Evolutionary conservation across 23 red algal genomes (phyloP), one percentile per base, ranked within the genome.

Genomic region (Chondrus crispus): DNA sequence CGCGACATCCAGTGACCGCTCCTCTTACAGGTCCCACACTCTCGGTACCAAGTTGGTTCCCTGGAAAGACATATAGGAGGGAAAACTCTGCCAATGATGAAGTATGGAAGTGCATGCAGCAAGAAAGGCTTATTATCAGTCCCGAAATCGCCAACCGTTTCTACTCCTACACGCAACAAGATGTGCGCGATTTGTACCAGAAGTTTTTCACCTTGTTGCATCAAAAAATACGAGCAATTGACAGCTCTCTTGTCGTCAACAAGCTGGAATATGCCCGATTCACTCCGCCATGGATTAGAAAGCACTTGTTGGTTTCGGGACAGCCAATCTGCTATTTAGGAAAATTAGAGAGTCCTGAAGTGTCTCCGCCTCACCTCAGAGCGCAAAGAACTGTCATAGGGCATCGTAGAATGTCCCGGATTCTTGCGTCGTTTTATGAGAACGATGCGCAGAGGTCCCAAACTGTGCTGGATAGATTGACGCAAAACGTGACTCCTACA

Each of bases 341-440:
- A 60, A 49, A 54, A 11, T 54, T 82, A 2, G n/a, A n/a, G n/a
- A n/a, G n/a, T n/a, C n/a, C n/a, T n/a, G n/a, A n/a, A n/a, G n/a
- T n/a, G n/a, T 60, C 77, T 24, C 57, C 62, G 44, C 77, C 77
- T 52, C 51, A 82, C 19, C 77, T 82, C 26, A 49, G 77, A 5
- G 62, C 57, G 57, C 77, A 82, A 82, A 82, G 77, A 62, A 82
- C 57, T 82, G 51, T 49, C 57, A 54, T 54, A 42, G 77, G 77
- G 8, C 62, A 82, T 35, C 77, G 62, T 28, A 49, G 77, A 18
- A 82, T 82, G 77, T 49, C 77, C 4, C 62, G 57, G 26, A 82
- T 82, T 7, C 77, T 82, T 26, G 77, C 77, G 9, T 49, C 77
- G 46, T 82, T 82, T 82, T 82, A 82, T 39, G 77, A 82, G 50